phyloP scores from a whole-genome alignment of 371 early-diverging fungal species.

The Circinella minor region DNA sequence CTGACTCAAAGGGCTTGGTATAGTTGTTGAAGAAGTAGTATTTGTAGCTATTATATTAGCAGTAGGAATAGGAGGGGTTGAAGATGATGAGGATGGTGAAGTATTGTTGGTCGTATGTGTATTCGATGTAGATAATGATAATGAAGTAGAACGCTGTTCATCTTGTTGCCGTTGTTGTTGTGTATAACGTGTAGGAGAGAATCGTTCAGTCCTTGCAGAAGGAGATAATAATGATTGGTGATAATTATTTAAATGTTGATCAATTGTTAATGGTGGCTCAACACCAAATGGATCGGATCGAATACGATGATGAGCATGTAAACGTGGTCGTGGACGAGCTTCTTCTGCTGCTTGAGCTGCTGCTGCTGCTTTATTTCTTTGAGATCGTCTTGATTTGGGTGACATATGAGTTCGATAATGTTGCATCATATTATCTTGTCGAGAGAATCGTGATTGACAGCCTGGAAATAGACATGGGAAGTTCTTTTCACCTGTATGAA shows the following conservation, averaged over 20 bases:
- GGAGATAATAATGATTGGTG: slow-evolving; percentile 19
- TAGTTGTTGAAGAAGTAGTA: neutral
- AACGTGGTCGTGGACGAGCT: slow-evolving; percentile 33
- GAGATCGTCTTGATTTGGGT: slow-evolving; percentile 69
- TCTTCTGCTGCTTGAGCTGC: slow-evolving; percentile 15
- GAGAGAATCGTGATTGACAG: slow-evolving; percentile 84
- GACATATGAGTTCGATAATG: slow-evolving; percentile 86
- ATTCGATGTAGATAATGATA: slow-evolving; percentile 1
- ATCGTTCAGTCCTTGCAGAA: slow-evolving; percentile 18
- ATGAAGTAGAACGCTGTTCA: neutral
- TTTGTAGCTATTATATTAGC: neutral
- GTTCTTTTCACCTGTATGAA: slow-evolving; percentile 93
- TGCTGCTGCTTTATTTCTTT: slow-evolving; percentile 26
- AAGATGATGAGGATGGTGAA: neutral
- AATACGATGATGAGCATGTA: slow-evolving; percentile 52
- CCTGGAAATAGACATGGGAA: slow-evolving; percentile 83
- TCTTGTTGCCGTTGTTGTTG: slow-evolving; percentile 3
- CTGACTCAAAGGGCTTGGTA: neutral
- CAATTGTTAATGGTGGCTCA: slow-evolving; percentile 50
- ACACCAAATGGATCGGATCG: slow-evolving; percentile 41
- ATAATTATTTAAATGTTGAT: slow-evolving; percentile 50
- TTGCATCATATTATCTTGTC: slow-evolving; percentile 93
- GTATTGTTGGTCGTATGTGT: too few relatives aligned
- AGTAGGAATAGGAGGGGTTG: neutral
- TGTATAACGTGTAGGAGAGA: slow-evolving; percentile 18